Percentiles rank a stretch among this genome's conserved stretches.
These are phyloP conservation scores for Echria macrotheca DNA, from an alignment of 495 filamentous ascomycete species.

Conservation along the genomic window DNA sequence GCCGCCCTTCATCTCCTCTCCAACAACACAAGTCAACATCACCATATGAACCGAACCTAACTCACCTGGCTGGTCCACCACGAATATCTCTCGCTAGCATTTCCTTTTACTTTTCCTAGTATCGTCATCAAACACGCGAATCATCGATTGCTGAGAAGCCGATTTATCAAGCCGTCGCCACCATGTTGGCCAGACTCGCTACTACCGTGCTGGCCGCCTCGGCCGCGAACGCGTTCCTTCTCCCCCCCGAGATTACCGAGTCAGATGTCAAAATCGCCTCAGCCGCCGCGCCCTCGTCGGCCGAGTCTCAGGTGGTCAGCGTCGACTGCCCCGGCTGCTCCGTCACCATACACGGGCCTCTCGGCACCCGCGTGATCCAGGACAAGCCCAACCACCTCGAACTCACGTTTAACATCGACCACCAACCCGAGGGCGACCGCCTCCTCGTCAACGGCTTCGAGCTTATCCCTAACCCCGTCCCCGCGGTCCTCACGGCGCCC, in stretches of 20 bases:
- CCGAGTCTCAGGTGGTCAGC: constrained; percentile 23
- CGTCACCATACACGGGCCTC: constrained; percentile 21
- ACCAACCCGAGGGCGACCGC: constrained; percentile 25
- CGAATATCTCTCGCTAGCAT: too few relatives aligned
- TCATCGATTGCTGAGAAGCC: neutral
- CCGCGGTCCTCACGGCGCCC: neutral
- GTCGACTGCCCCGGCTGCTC: constrained; percentile 42
- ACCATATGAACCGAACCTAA: neutral
- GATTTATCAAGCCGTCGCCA: too few relatives aligned
- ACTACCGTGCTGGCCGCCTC: constrained; percentile 21
- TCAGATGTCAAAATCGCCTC: constrained; percentile 17
- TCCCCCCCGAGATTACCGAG: constrained; percentile 21
- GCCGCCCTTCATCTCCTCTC: neutral
- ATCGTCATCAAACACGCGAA: neutral
- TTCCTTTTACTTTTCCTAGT: neutral
- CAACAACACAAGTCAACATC: neutral
- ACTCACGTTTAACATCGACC: constrained; percentile 34
- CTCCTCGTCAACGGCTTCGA: constrained; percentile 42
- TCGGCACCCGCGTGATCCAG: constrained; percentile 19
- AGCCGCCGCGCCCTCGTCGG: constrained; percentile 6
- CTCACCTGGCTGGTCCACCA: constrained; percentile 3
- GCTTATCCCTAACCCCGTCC: constrained; percentile 36
- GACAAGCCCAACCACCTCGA: constrained; percentile 36
- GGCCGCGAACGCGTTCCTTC: constrained; percentile 22
- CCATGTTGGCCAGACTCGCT: constrained; percentile 27